Base-by-base conservation (phyloP, 352 stramenopile genomes). In the Aphanomyces stellatus region DNA sequence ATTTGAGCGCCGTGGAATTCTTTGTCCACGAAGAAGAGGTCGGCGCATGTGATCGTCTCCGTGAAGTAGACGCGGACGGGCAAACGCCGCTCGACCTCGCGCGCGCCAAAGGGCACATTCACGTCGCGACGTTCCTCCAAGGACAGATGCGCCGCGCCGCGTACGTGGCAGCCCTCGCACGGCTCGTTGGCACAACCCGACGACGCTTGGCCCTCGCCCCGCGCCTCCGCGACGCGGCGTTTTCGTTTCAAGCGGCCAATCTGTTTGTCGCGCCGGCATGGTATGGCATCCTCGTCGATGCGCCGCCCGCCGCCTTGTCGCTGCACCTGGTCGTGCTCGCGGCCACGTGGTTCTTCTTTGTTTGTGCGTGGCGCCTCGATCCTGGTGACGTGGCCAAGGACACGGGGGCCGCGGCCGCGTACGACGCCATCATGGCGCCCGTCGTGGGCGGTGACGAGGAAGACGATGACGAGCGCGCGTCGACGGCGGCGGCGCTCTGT, bases 21-120 rank as follows among this genome's bases (percentile, higher is more conserved):
- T 71, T 95, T 0, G 79, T 93, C 0, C 81, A 94, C 71, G 85
- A 86, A 49, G 71, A 93, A 30, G 82, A 94, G 49, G 82, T 77
- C 11, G 74, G 88, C 60, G 53, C 91, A 24, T 46, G 70, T 0
- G 74, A 74, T 1, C n/a, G n/a, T n/a, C n/a, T n/a, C n/a, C n/a
- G n/a, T n/a, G n/a, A n/a, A n/a, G 43, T 75, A 34, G 86, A 95
- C 42, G 49, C 53, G 1, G 80, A 92, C 49, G 72, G 75, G 17
- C 75, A 80, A 27, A 89, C 82, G 2, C 82, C 86, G 8, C 70
- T 74, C 24, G 70, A 87, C n/a, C 71, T 95, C 8, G 81, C 86
- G 7, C 69, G 78, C 31, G 51, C 81, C 4, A 90, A 91, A 30
- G 72, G 73, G 4, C 87, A 79, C 71, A 69, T 56, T n/a, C 69